Evolutionary conservation across 768 basidiomycete genomes (phyloP), one percentile per base, ranked within the genome.

Genomic region (Chalciporus piperatus): DNA sequence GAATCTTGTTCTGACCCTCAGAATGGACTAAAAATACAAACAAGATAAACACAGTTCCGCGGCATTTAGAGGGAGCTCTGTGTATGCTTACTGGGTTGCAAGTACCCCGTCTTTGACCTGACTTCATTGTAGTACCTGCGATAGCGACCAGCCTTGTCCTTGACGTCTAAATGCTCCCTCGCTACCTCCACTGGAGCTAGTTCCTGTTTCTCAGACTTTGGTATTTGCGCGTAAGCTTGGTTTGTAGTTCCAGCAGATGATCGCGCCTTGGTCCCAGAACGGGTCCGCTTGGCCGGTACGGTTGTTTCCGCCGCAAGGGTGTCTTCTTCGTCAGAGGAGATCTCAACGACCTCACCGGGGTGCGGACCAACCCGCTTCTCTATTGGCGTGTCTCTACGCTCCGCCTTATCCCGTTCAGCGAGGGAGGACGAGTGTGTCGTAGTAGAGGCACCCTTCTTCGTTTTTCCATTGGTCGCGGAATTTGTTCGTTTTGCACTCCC

Each of bases 1-100:
- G 78, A 5, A 91, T 75, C 56, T 73, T 81, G 39, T 77, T 82
- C 60, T 87, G 76, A 3, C 73, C 75, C 55, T 84, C 72, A 0
- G 69, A 74, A 65, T 92, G 89, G 30, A 91, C 90, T 92, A 41
- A 38, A 44, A 28, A 48, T 48, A 16, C 6, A 33, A 38, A 37
- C 12, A 7, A 19, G 23, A n/a, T 60, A 20, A 59, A 35, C 27
- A 20, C 11, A 28, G 13, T 30, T 37, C 45, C 40, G 42, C 32
- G 28, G 50, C 13, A 40, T 42, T 16, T 39, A 37, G 14, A 22
- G 35, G 32, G 40, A 35, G 46, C 23, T n/a, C n/a, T 35, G 8
- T 41, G 42, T 6, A 33, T 16, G 75, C 86, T 71, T 63, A 93
- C 91, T 79, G 9, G 85, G 77, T 44, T 74, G 60, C 30, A 80